Conservation (phyloP, 495 filamentous ascomycete genomes). For the Hypoxylon perforatum region DNA sequence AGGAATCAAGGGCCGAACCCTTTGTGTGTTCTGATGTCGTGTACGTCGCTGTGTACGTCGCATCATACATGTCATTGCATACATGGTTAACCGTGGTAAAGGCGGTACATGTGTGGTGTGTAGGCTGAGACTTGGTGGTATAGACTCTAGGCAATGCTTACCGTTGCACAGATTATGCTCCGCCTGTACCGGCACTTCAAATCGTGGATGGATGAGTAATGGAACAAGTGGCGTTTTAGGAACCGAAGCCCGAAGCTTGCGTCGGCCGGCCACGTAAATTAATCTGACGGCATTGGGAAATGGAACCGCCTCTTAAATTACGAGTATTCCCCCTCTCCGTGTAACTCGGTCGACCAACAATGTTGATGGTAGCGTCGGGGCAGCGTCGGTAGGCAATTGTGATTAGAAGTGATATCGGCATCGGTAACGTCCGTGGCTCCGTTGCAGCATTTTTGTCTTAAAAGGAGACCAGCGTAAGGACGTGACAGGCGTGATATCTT, state of each 20-base stretch:
- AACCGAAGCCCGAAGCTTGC: slow-evolving; percentile 20
- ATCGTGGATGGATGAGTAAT: neutral
- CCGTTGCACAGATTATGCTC: slow-evolving; percentile 18
- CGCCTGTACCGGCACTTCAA: slow-evolving; percentile 11
- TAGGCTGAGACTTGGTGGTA: too few relatives aligned
- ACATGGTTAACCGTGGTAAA: too few relatives aligned
- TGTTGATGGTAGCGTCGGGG: too few relatives aligned
- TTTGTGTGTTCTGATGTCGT: slow-evolving; percentile 2
- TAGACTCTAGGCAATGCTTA: slow-evolving; percentile 14
- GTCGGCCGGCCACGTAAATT: slow-evolving; percentile 31
- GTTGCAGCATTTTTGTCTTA: slow-evolving; percentile 1
- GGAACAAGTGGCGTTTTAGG: too few relatives aligned
- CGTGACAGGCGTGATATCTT: too few relatives aligned
- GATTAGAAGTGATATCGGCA: slow-evolving; percentile 9
- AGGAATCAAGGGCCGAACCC: slow-evolving; percentile 17
- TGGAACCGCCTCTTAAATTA: slow-evolving; percentile 5
- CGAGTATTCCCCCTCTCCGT: neutral
- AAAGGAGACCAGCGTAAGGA: neutral
- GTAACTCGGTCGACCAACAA: too few relatives aligned
- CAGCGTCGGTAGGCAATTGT: too few relatives aligned
- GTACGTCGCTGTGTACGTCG: too few relatives aligned
- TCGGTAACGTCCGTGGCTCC: slow-evolving; percentile 25
- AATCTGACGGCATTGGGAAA: slow-evolving; percentile 3
- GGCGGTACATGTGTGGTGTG: neutral
- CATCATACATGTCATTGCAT: too few relatives aligned